phyloP scores from a whole-genome alignment of 2,329 filamentous ascomycete genomes.

The Aurifilum marmelostoma region DNA sequence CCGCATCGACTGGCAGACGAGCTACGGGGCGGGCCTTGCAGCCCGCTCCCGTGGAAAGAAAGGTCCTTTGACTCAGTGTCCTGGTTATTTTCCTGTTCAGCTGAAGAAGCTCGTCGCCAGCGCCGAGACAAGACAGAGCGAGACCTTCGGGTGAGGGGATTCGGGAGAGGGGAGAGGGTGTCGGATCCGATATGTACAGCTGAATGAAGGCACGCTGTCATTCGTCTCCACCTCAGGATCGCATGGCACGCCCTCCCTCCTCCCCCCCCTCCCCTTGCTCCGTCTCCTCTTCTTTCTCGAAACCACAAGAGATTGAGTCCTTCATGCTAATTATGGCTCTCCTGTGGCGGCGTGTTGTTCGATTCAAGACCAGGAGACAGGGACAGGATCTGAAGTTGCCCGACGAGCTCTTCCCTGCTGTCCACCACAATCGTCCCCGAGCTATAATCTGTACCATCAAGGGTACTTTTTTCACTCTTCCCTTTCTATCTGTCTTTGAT shows the following conservation, averaged over 20 bases:
- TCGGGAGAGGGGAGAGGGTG: neutral
- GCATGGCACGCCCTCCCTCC: too few species aligned
- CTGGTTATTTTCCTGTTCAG: neutral
- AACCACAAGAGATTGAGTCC: neutral
- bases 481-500: too few species aligned
- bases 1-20: neutral
- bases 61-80: neutral
- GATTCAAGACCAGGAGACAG: neutral
- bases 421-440: neutral
- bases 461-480: neutral
- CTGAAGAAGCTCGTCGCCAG: neutral
- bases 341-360: conserved; percentile 2
- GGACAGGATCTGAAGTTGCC: neutral
- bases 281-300: neutral
- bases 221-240: conserved; percentile 1
- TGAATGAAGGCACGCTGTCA: neutral
- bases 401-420: neutral
- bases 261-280: too few species aligned
- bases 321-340: neutral
- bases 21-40: conserved; percentile 23
- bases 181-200: neutral
- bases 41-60: conserved; percentile 13
- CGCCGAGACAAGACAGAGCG: neutral
- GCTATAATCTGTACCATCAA: neutral
- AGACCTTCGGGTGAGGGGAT: neutral